Evolutionary conservation across 1,139 yeast species (phyloP).

Genomic region (Eremothecium cymbalariae): DNA sequence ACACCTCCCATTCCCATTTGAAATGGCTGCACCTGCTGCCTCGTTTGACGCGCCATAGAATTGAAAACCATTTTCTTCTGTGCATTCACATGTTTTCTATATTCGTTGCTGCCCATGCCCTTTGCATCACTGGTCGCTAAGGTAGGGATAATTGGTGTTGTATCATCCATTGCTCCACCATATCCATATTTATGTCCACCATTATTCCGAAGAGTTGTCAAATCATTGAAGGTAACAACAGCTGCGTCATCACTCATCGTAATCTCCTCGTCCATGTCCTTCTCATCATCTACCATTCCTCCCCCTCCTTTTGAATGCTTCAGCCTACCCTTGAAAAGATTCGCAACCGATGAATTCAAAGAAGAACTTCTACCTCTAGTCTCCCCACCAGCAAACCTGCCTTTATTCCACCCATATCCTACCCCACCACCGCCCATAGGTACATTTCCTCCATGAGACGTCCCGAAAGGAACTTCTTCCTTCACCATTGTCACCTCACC

Average conservation of each 20-base stretch:
- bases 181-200: conserved; percentile 51
- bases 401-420: no score
- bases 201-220: conserved; percentile 52
- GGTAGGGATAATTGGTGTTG: conserved; percentile 71
- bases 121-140: conserved; percentile 32
- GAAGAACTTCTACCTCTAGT: conserved; percentile 10
- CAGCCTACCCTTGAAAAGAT: conserved; percentile 10
- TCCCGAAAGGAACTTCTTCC: no score
- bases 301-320: conserved; percentile 5
- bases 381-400: no score
- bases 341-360: conserved; percentile 5
- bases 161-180: conserved; percentile 38
- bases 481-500: conserved; percentile 38
- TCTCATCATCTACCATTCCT: conserved; percentile 12
- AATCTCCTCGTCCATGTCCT: conserved; percentile 38
- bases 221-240: conserved; percentile 53
- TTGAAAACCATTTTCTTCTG: conserved; percentile 53
- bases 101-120: conserved; percentile 41
- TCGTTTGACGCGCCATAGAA: conserved; percentile 36
- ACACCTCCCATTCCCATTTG: conserved; percentile 3
- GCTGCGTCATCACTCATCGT: conserved; percentile 39
- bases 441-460: no score
- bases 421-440: no score
- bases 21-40: conserved; percentile 21
- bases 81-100: conserved; percentile 60